These are phyloP conservation scores for Globisporangium perplexum DNA, from an alignment of 352 stramenopile species.

Conservation along the genomic window DNA sequence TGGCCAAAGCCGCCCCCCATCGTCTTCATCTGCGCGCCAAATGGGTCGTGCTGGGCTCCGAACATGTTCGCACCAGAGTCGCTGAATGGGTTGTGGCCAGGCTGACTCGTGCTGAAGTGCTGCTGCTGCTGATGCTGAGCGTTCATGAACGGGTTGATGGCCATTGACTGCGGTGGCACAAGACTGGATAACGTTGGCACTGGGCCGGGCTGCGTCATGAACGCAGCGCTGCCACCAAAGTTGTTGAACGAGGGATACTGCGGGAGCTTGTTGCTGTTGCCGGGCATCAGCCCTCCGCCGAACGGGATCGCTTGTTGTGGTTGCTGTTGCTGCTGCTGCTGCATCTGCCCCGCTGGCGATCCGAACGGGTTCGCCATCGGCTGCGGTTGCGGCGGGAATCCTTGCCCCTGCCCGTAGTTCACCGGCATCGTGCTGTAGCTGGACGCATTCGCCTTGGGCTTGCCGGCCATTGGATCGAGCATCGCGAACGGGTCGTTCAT, in stretches of 20 bases:
- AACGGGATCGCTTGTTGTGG: constrained; percentile 13
- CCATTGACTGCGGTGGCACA: constrained; percentile 13
- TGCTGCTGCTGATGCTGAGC: constrained; percentile 26
- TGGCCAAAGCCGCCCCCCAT: constrained; percentile 2
- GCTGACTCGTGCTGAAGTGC: constrained; percentile 31
- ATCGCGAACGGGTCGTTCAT: constrained; percentile 71
- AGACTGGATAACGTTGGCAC: constrained; percentile 36
- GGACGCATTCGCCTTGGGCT: constrained; percentile 21
- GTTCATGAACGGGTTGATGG: constrained; percentile 15
- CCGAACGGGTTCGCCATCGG: constrained; percentile 31
- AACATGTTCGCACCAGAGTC: constrained; percentile 24
- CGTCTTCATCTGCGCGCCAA: constrained; percentile 26
- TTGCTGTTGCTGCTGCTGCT: too few relatives aligned
- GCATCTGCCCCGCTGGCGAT: background rate
- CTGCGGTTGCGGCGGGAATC: constrained; percentile 11
- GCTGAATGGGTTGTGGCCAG: constrained; percentile 36
- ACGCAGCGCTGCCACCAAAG: constrained; percentile 23
- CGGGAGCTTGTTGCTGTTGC: constrained; percentile 17
- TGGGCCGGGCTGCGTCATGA: constrained; percentile 58
- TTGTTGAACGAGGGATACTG: constrained; percentile 21
- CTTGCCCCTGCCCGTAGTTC: constrained; percentile 18
- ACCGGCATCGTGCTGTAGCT: constrained; percentile 18
- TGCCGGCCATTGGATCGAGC: constrained; percentile 36
- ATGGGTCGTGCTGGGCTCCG: constrained; percentile 34
- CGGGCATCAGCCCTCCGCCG: constrained; percentile 15